A percentile compares a stretch with the other conserved stretches of the same genome.
These are phyloP conservation scores for Atkinsonella hypoxylon DNA, from an alignment of 2,329 filamentous ascomycete genomes.

Conservation along the genomic window DNA sequence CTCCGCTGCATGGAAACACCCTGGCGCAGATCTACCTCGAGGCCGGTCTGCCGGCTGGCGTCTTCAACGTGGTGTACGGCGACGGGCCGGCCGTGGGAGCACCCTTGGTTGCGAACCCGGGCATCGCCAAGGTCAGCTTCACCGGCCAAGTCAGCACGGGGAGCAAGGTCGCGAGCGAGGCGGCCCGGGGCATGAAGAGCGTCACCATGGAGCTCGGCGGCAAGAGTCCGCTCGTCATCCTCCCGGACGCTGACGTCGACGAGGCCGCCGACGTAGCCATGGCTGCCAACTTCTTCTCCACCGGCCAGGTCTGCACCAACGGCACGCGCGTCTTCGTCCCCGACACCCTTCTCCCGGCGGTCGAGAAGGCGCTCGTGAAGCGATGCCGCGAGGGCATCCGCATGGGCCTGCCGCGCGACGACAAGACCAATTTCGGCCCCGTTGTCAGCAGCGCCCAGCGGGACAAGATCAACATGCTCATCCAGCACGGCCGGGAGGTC, in stretches of 20 bases:
- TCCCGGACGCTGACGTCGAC: slow-evolving; percentile 68
- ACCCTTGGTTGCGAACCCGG: slow-evolving; percentile 58
- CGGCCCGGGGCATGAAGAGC: slow-evolving; percentile 73
- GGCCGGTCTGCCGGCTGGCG: slow-evolving; percentile 67
- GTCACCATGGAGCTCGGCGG: slow-evolving; percentile 88
- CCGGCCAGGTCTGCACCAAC: slow-evolving; percentile 87
- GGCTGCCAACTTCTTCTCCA: slow-evolving; percentile 90
- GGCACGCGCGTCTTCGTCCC: slow-evolving; percentile 82
- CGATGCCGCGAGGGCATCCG: slow-evolving; percentile 54
- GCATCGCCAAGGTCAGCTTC: slow-evolving; percentile 77
- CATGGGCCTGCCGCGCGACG: slow-evolving; percentile 60
- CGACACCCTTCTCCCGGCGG: slow-evolving; percentile 46
- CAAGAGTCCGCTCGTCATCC: slow-evolving; percentile 69
- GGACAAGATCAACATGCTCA: slow-evolving; percentile 69
- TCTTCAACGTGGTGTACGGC: slow-evolving; percentile 81
- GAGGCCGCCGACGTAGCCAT: slow-evolving; percentile 80
- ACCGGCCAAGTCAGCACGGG: slow-evolving; percentile 80
- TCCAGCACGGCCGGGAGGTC: slow-evolving; percentile 58
- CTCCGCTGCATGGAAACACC: slow-evolving; percentile 66
- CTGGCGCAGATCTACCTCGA: slow-evolving; percentile 67
- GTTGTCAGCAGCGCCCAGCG: slow-evolving; percentile 63
- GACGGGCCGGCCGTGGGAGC: slow-evolving; percentile 61
- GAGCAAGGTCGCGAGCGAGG: slow-evolving; percentile 65
- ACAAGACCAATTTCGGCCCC: slow-evolving; percentile 70
- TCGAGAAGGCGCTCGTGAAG: slow-evolving; percentile 53